A percentile compares a stretch with the other conserved stretches of the same genome.
Evolutionary conservation across 176 grass and related monocot species (phyloP).

Genomic region (Leersia perrieri): DNA sequence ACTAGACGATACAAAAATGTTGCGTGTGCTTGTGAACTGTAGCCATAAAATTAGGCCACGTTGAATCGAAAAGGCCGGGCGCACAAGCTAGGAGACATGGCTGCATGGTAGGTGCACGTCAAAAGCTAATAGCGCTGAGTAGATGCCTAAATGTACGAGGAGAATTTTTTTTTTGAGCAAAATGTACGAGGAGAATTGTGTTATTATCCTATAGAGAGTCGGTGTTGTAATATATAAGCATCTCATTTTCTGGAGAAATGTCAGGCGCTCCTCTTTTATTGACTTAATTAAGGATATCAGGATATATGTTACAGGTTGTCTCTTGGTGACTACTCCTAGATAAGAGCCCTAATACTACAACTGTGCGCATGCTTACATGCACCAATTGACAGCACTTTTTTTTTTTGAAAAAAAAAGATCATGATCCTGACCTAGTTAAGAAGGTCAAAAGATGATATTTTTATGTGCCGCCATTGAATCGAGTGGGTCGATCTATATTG

Average conservation of each 20-base stretch:
- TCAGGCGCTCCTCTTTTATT: neutral
- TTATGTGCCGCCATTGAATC: too few species aligned
- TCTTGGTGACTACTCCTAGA: neutral
- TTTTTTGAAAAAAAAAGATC: neutral
- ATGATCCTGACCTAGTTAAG: neutral
- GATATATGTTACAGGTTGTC: neutral
- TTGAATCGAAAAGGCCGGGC: neutral
- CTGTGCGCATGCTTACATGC: neutral
- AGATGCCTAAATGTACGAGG: neutral
- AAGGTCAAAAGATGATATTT: too few species aligned
- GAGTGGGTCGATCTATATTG: too few species aligned
- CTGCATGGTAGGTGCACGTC: neutral
- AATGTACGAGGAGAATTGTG: neutral
- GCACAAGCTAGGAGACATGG: neutral
- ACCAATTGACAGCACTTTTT: neutral
- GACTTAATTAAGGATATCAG: too few species aligned
- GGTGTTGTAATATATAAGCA: neutral
- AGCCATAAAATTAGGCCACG: neutral
- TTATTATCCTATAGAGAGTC: neutral
- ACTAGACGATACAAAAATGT: neutral
- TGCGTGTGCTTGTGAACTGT: neutral
- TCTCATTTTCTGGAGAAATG: neutral
- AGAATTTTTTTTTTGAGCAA: too few species aligned
- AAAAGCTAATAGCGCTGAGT: conserved; percentile 8
- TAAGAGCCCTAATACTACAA: neutral